These are phyloP conservation scores for Alternaria brassicae DNA, from an alignment of 2,329 filamentous ascomycete genomes.

Conservation along the genomic window DNA sequence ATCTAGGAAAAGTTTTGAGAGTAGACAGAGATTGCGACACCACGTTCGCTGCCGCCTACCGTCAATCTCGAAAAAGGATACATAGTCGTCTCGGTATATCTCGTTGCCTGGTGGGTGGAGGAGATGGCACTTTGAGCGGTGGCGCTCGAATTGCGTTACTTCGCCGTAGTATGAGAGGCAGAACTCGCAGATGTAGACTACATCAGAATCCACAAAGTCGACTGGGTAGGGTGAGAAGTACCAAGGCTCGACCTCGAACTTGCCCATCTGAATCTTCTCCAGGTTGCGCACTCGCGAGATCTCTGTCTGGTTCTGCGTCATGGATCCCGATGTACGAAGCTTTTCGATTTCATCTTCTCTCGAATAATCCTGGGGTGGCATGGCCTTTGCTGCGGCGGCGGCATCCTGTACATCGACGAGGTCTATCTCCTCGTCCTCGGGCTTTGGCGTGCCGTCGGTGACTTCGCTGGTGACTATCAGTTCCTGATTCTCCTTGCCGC, in stretches of 20 bases:
- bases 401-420: slow-evolving; percentile 61
- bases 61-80: slow-evolving; percentile 98
- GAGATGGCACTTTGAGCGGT: slow-evolving; percentile 87
- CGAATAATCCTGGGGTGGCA: slow-evolving; percentile 65
- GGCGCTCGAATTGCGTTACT: slow-evolving; percentile 80
- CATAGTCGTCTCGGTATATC: slow-evolving; percentile 92
- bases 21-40: slow-evolving; percentile 92
- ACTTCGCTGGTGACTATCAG: slow-evolving; percentile 57
- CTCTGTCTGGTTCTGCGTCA: slow-evolving; percentile 98
- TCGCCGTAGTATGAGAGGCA: slow-evolving; percentile 91
- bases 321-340: slow-evolving; percentile 89
- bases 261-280: slow-evolving; percentile 91
- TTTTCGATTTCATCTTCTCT: slow-evolving; percentile 96
- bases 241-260: slow-evolving; percentile 92
- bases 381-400: slow-evolving; percentile 61
- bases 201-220: slow-evolving; percentile 83
- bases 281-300: slow-evolving; percentile 96
- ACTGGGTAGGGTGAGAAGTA: slow-evolving; percentile 98
- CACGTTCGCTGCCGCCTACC: slow-evolving; percentile 92
- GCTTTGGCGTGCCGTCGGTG: slow-evolving; percentile 57
- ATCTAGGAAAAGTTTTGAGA: slow-evolving; percentile 95
- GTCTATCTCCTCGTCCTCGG: slow-evolving; percentile 61
- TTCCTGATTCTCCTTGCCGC: slow-evolving; percentile 67
- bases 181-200: slow-evolving; percentile 97
- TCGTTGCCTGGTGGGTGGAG: slow-evolving; percentile 96